Evolutionary conservation across 2,329 filamentous ascomycete genomes (phyloP).

Genomic region (Beauveria asiatica): DNA sequence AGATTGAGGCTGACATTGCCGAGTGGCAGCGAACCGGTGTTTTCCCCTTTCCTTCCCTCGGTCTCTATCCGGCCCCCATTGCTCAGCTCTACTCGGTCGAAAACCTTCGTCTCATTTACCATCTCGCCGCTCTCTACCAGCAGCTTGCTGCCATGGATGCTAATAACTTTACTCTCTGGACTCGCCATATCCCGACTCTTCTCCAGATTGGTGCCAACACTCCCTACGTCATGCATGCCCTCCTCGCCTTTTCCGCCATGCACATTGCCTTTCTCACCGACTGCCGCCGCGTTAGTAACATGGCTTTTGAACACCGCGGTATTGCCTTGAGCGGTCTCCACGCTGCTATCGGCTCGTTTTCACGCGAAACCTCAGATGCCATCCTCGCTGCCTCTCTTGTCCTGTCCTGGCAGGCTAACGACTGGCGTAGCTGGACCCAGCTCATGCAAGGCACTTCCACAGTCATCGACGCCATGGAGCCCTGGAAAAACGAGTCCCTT

Average conservation of each 20-base stretch:
- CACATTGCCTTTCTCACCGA: conserved; percentile 86
- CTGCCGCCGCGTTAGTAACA: conserved; percentile 74
- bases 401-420: conserved; percentile 90
- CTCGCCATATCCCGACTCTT: conserved; percentile 71
- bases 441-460: conserved; percentile 86
- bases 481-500: conserved; percentile 83
- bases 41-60: conserved; percentile 77
- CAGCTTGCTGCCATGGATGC: conserved; percentile 71
- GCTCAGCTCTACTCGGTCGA: conserved; percentile 66
- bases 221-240: conserved; percentile 86
- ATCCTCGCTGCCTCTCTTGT: conserved; percentile 86
- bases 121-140: conserved; percentile 77
- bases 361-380: conserved; percentile 78
- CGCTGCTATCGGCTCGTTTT: conserved; percentile 78
- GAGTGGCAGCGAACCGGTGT: conserved; percentile 76
- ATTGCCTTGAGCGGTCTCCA: conserved; percentile 81
- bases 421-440: conserved; percentile 92
- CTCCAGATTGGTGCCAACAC: conserved; percentile 74
- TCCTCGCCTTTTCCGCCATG: conserved; percentile 89
- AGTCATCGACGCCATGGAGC: conserved; percentile 84
- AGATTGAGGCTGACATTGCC: conserved; percentile 72
- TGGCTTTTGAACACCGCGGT: conserved; percentile 83
- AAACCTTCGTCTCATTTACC: conserved; percentile 82
- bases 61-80: conserved; percentile 65
- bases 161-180: conserved; percentile 85